Base-by-base conservation (phyloP, 805 yeast species). In the Cyberlindnera lachancei region DNA sequence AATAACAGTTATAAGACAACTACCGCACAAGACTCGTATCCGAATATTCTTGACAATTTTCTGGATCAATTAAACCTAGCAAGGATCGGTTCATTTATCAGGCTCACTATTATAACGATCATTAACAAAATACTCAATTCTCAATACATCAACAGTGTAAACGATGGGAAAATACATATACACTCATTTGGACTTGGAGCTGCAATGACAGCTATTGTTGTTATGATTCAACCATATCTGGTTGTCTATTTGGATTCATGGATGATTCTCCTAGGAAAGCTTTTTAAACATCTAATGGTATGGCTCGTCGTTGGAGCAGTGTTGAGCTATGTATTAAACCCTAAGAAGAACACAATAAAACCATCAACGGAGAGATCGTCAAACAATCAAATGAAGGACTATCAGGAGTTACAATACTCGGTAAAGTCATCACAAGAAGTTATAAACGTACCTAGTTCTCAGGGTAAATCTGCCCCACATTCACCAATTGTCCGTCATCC, bases 141-240 rank as follows among this genome's bases (percentile, higher is more conserved):
- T 0, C 20, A 28, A 6, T 53, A 49, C 28, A 41, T 53, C 10
- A 35, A 41, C 19, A 29, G 50, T 1, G 38, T 35, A 6, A 41
- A 39, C 22, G 38, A 37, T n/a, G 52, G 51, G 9, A 43, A 41
- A 27, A 11, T 54, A 2, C 58, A 54, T 30, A 23, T 54, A 1
- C 52, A 52, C 13, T 47, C 54, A 12, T 54, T 51, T 29, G 34
- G 37, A 0, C 22, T 46, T 3, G 58, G 58, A 1, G 31, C 45
- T 7, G 35, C 38, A 2, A 7, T 41, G 23, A 41, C 54, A 2
- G n/a, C 33, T 1, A 9, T 36, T 3, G 27, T 46, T 18, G 30
- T 45, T n/a, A 12, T 45, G 10, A 13, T 50, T 6, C 52, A 46
- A 15, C 58, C 57, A 1, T 47, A 35, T 29, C 13, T 50, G 2